phyloP scores from a whole-genome alignment of 768 basidiomycete genomes.

The Leccinum rimulosum region DNA sequence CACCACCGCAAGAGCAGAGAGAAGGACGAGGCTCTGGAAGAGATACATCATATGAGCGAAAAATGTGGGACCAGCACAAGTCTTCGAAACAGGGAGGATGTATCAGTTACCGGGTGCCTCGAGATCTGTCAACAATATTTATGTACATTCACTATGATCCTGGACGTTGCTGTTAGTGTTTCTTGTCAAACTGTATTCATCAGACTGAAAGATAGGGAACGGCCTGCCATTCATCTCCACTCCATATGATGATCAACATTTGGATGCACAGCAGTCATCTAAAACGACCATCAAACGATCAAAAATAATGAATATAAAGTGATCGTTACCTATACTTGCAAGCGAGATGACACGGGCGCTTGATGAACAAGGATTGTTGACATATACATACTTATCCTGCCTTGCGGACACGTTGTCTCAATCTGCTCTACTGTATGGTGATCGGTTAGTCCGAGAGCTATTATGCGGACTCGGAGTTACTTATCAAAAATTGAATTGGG shows the following conservation, averaged over 20 bases:
- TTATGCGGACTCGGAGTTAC: no score
- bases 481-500: no score
- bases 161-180: background rate
- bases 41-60: background rate
- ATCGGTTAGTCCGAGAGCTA: no score
- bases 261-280: background rate
- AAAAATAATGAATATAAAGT: background rate
- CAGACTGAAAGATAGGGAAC: background rate
- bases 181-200: background rate
- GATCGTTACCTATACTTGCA: background rate
- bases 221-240: background rate
- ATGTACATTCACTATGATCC: background rate
- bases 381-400: no score
- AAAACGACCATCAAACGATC: background rate
- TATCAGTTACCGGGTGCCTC: background rate
- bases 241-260: background rate
- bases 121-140: background rate
- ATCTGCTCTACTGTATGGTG: no score
- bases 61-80: background rate
- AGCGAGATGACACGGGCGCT: background rate
- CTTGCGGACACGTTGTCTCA: no score
- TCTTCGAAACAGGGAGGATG: background rate
- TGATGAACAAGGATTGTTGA: no score
- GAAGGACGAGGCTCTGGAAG: background rate
- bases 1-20: background rate